phyloP scores from a whole-genome alignment of 2,329 filamentous ascomycete species.

The Clonostachys sp. region DNA sequence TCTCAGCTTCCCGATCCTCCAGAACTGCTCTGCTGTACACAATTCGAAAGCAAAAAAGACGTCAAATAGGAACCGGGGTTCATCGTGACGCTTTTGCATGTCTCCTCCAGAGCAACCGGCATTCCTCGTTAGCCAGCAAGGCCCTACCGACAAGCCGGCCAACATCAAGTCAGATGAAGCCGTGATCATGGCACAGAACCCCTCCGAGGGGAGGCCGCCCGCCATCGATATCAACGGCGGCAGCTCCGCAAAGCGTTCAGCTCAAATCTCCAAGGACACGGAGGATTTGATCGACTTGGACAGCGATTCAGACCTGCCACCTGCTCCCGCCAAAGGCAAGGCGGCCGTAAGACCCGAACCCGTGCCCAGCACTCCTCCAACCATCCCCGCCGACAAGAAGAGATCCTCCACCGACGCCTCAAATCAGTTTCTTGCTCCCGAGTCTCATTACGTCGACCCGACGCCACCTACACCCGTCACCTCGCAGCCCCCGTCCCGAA shows the following conservation, averaged over 20 bases:
- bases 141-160: constrained; percentile 2
- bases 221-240: neutral
- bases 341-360: neutral
- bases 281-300: neutral
- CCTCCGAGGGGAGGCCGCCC: constrained; percentile 10
- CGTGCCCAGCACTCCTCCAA: neutral
- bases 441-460: constrained; percentile 49
- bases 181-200: constrained; percentile 12
- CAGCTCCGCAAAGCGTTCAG: neutral
- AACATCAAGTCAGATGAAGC: constrained; percentile 17
- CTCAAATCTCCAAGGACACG: neutral
- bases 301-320: neutral
- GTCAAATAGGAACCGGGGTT: too few relatives aligned
- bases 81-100: constrained; percentile 17
- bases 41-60: too few relatives aligned
- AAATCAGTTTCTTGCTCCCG: constrained; percentile 40
- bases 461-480: constrained; percentile 51
- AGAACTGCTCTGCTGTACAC: too few relatives aligned
- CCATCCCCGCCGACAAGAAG: constrained; percentile 7
- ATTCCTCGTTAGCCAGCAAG: constrained; percentile 5
- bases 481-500: constrained; percentile 54
- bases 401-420: constrained; percentile 31
- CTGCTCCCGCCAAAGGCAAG: neutral
- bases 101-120: constrained; percentile 24
- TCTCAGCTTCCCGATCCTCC: too few relatives aligned